These are phyloP conservation scores for Schoenoplectus tabernaemontani DNA, from an alignment of 202 grass and related monocot species.

Conservation along the genomic window DNA sequence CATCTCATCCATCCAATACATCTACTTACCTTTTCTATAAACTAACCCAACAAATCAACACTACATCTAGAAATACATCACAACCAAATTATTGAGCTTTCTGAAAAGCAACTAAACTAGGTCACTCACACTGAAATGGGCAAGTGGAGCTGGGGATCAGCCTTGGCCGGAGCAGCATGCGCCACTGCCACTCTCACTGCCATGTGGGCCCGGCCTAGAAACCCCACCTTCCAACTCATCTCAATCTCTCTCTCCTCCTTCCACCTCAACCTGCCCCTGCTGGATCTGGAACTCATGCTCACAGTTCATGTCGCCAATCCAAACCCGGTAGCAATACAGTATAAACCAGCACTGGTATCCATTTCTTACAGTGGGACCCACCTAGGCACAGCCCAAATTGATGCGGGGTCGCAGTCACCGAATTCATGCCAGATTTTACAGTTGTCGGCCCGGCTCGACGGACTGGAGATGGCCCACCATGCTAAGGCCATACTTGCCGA, in stretches of 20 bases:
- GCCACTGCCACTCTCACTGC: conserved; percentile 33
- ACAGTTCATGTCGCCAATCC: conserved; percentile 85
- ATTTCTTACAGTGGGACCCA: conserved; percentile 58
- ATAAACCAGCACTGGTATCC: conserved; percentile 47
- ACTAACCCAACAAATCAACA: neutral
- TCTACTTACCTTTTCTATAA: neutral
- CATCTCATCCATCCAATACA: neutral
- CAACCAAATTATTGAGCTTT: neutral
- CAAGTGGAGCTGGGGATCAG: conserved; percentile 57
- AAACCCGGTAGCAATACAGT: conserved; percentile 58
- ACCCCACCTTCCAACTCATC: conserved; percentile 71
- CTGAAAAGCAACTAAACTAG: neutral
- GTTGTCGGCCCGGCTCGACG: conserved; percentile 56
- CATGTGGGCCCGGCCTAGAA: conserved; percentile 37
- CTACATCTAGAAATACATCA: neutral
- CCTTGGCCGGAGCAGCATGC: conserved; percentile 45
- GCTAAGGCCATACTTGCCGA: conserved; percentile 38
- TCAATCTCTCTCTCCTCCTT: conserved; percentile 66
- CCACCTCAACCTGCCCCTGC: conserved; percentile 50
- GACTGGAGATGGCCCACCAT: conserved; percentile 54
- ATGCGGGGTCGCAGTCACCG: conserved; percentile 54
- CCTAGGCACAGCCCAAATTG: conserved; percentile 53
- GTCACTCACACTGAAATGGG: neutral
- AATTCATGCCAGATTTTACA: conserved; percentile 70
- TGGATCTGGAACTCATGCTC: conserved; percentile 71